phyloP scores from a whole-genome alignment of 2,329 filamentous ascomycete genomes.

The Xylariaceae sp. region DNA sequence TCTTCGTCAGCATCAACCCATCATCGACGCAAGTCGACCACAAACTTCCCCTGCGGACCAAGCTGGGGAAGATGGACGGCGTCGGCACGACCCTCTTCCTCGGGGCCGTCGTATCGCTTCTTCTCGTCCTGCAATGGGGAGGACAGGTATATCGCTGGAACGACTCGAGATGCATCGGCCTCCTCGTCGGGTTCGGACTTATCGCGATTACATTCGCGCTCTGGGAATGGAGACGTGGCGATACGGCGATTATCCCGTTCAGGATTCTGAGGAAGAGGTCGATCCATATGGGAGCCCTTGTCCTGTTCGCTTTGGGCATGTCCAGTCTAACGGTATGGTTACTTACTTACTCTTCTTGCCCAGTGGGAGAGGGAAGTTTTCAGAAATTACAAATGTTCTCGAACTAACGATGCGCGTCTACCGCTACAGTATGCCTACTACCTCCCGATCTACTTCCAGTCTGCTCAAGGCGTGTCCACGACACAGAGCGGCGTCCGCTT shows the following conservation, averaged over 20 bases:
- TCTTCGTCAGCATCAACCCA: neutral
- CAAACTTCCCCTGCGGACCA: slow-evolving; percentile 1
- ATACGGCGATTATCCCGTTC: slow-evolving; percentile 11
- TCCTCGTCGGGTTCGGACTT: slow-evolving; percentile 7
- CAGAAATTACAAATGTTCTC: too few relatives aligned
- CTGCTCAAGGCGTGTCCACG: neutral
- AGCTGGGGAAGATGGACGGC: slow-evolving; percentile 16
- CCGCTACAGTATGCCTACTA: neutral
- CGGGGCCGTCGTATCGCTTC: slow-evolving; percentile 33
- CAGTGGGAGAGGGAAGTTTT: too few relatives aligned
- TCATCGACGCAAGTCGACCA: too few relatives aligned
- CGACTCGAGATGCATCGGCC: slow-evolving; percentile 5
- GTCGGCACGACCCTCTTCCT: slow-evolving; percentile 11
- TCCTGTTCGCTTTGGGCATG: slow-evolving; percentile 3
- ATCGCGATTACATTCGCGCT: slow-evolving; percentile 1
- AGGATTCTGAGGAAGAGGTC: slow-evolving; percentile 10
- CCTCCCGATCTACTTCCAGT: neutral
- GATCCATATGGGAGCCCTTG: slow-evolving; percentile 8
- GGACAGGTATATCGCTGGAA: slow-evolving; percentile 30
- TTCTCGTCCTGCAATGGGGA: slow-evolving; percentile 40
- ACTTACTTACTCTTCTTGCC: too few relatives aligned
- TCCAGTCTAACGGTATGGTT: too few relatives aligned
- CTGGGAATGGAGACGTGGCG: slow-evolving; percentile 5
- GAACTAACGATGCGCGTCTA: slow-evolving; percentile 4
- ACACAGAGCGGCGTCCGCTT: neutral